Percentiles rank a stretch among this genome's conserved stretches.
These are phyloP conservation scores for Mrakia frigida DNA, from an alignment of 768 basidiomycete genomes.

Conservation along the genomic window DNA sequence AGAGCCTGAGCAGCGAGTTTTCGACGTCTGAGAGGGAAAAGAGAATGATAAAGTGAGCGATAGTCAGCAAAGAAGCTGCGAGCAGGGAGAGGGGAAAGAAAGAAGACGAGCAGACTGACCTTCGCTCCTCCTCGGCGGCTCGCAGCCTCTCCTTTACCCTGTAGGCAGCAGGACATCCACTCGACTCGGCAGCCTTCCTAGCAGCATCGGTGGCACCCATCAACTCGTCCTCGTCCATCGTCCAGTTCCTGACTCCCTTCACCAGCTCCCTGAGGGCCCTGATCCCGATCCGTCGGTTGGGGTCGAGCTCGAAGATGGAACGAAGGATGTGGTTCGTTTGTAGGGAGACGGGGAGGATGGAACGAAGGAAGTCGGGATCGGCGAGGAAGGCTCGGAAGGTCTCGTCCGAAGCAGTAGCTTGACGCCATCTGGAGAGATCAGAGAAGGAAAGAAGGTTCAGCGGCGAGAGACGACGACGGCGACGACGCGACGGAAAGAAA, in stretches of 20 bases:
- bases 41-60: too few relatives aligned
- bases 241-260: slow-evolving; percentile 35
- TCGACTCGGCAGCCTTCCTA: slow-evolving; percentile 22
- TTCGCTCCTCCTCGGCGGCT: not conserved
- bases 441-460: not conserved
- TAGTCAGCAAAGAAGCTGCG: not conserved
- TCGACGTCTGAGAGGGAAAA: not conserved
- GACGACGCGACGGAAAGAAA: not conserved
- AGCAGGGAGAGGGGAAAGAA: not conserved
- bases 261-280: slow-evolving; percentile 58
- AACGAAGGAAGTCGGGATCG: slow-evolving; percentile 60
- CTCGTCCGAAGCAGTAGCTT: slow-evolving; percentile 57
- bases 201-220: slow-evolving; percentile 16
- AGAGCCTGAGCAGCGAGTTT: not conserved
- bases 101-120: not conserved
- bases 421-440: slow-evolving; percentile 57
- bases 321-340: slow-evolving; percentile 63
- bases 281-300: slow-evolving; percentile 59
- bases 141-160: not conserved
- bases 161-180: not conserved
- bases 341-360: slow-evolving; percentile 67
- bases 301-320: slow-evolving; percentile 65
- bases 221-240: slow-evolving; percentile 27
- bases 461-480: not conserved
- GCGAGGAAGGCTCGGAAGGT: slow-evolving; percentile 72